phyloP scores from a whole-genome alignment of 2,329 filamentous ascomycete genomes.

The Helotiales sp. region DNA sequence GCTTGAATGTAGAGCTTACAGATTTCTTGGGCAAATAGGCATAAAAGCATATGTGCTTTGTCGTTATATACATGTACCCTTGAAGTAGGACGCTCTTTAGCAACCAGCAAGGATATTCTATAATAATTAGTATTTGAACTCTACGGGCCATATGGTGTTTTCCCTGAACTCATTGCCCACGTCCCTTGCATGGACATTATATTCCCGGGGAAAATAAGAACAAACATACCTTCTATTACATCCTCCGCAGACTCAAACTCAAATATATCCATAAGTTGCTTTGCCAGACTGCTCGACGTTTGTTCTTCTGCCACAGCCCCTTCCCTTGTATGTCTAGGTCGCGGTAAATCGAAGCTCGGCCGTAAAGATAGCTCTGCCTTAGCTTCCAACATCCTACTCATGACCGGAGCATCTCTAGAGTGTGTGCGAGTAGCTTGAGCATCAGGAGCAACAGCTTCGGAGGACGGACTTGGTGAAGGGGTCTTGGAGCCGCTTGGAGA shows the following conservation, averaged over 20 bases:
- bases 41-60: constrained; percentile 94
- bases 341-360: constrained; percentile 59
- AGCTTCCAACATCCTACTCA: constrained; percentile 79
- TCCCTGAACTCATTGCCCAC: too few species aligned
- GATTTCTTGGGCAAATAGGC: constrained; percentile 95
- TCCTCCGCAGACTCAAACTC: constrained; percentile 81
- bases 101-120: constrained; percentile 92
- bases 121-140: constrained; percentile 27
- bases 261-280: constrained; percentile 81
- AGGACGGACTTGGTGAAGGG: constrained; percentile 34
- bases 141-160: too few species aligned
- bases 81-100: constrained; percentile 90
- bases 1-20: constrained; percentile 52
- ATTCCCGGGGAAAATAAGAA: background rate
- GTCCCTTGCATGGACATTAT: background rate
- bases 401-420: constrained; percentile 67
- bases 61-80: constrained; percentile 94
- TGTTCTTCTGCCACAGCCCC: constrained; percentile 41
- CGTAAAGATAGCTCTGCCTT: constrained; percentile 65
- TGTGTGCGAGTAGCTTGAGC: constrained; percentile 44
- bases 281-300: constrained; percentile 65
- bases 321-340: constrained; percentile 34
- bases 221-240: constrained; percentile 71
- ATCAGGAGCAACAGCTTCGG: constrained; percentile 42
- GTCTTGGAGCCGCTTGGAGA: constrained; percentile 39